phyloP scores from a whole-genome alignment of 192 early-diverging fungal species.

The Entomortierella lignicola region DNA sequence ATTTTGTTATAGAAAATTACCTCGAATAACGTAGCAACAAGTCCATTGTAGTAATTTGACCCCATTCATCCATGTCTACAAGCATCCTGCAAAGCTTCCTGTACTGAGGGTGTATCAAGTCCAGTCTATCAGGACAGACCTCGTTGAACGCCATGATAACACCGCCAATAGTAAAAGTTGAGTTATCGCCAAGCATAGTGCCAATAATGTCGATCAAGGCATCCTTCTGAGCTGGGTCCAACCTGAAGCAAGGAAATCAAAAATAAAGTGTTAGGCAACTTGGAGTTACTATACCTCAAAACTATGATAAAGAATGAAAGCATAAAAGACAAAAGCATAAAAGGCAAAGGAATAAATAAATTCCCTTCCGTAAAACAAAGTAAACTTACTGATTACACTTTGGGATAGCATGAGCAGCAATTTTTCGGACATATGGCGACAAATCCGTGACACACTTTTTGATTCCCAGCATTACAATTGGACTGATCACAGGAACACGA shows the following conservation, averaged over 20 bases:
- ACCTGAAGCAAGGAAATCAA: conserved; percentile 53
- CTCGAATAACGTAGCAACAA: conserved; percentile 85
- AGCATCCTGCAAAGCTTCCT: conserved; percentile 89
- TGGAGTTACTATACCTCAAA: too few relatives aligned
- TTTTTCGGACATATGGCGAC: conserved; percentile 94
- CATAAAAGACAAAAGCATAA: too few relatives aligned
- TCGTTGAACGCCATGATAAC: conserved; percentile 87
- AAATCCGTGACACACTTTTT: conserved; percentile 87
- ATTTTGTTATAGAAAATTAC: conserved; percentile 19
- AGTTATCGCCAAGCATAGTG: conserved; percentile 83
- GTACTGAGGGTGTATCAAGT: conserved; percentile 90
- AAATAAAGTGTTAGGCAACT: background rate
- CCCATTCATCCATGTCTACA: conserved; percentile 95
- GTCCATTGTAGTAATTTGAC: conserved; percentile 86
- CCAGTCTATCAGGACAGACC: conserved; percentile 87
- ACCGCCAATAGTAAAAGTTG: conserved; percentile 88
- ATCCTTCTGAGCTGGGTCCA: conserved; percentile 83
- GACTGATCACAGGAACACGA: conserved; percentile 89
- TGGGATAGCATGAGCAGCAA: conserved; percentile 89
- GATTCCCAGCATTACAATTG: conserved; percentile 92
- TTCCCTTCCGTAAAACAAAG: too few relatives aligned
- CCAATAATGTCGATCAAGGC: conserved; percentile 81
- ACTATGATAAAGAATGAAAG: too few relatives aligned
- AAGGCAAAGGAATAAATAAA: too few relatives aligned
- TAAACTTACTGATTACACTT: conserved; percentile 82